phyloP scores from a whole-genome alignment of 139 green algal species.

The Chlorella sp. region DNA sequence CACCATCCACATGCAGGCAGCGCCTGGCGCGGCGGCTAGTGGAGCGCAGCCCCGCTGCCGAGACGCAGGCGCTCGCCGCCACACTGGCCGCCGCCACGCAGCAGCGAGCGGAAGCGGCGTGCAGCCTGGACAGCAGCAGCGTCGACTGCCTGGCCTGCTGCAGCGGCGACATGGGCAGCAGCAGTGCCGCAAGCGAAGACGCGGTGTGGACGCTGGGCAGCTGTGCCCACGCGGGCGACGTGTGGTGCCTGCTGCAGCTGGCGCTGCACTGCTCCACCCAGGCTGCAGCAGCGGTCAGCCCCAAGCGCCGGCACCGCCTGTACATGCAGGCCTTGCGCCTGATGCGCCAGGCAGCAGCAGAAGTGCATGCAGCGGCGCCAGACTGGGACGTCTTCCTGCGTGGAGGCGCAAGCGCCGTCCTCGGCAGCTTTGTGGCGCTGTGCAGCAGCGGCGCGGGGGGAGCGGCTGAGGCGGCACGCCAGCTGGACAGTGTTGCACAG shows the following conservation, averaged over 20 bases:
- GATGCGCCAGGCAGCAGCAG: neutral
- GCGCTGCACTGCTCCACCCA: neutral
- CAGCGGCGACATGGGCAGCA: neutral
- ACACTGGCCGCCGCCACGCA: neutral
- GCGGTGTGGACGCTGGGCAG: neutral
- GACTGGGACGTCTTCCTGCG: slow-evolving; percentile 6
- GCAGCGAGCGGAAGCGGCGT: neutral
- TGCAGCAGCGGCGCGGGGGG: neutral
- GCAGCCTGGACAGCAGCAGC: neutral
- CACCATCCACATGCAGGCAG: slow-evolving; percentile 1
- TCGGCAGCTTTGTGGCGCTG: slow-evolving; percentile 24
- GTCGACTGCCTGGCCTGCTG: neutral
- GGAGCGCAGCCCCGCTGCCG: too few relatives aligned
- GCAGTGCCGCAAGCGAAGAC: neutral
- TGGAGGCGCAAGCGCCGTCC: slow-evolving; percentile 10
- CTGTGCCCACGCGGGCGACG: slow-evolving; percentile 2
- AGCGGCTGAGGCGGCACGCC: neutral
- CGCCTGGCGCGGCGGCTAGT: slow-evolving; percentile 2
- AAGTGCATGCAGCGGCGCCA: neutral
- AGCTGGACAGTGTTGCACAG: neutral
- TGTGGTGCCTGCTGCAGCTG: slow-evolving; percentile 23
- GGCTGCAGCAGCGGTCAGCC: neutral
- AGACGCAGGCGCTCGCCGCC: neutral
- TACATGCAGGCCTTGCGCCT: neutral
- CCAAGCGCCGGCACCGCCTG: neutral